Evolutionary conservation across 2,329 filamentous ascomycete genomes (phyloP), one percentile per base, ranked within the genome.

Genomic region (Tricladium varicosporioides): DNA sequence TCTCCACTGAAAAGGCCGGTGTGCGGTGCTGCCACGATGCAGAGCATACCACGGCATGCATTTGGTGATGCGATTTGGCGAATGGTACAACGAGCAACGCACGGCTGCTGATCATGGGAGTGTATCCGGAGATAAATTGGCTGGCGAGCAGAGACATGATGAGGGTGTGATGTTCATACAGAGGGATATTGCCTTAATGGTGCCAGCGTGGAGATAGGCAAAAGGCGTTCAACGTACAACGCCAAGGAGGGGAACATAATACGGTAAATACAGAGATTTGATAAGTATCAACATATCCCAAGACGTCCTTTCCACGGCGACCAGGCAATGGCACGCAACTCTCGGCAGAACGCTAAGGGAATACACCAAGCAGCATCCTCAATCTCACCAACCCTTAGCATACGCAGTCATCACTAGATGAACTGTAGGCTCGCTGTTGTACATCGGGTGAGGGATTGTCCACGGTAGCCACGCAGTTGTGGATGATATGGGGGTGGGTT

Each of bases 1-100:
- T 58, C 51, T 46, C 51, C 51, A 54, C 56, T 49, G 55, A 51
- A 36, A 48, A 55, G 55, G 43, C 54, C 54, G 53, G 45, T 40
- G 10, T 58, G 56, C 45, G 42, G 48, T 57, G 58, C 56, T 67
- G 65, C 65, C 66, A 69, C 65, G 66, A 67, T 63, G 64, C 62
- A 64, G 59, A 66, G 60, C 62, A 65, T 66, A 55, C 58, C 51
- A 60, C 54, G 54, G 54, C 56, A 60, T 66, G 59, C 57, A 59
- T 44, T 48, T 15, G 15, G 54, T 44, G 44, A 48, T 59, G 36
- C 49, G 60, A 64, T 56, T 27, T 48, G 57, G 58, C 63, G 66
- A 69, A 68, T 68, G 22, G 63, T 61, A 48, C 60, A 58, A 66
- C 58, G 56, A 60, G 62, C 51, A 36, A 36, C 44, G 50, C 36